These are phyloP conservation scores for Acorus gramineus DNA, from an alignment of 106 monocot genomes.

Conservation along the genomic window DNA sequence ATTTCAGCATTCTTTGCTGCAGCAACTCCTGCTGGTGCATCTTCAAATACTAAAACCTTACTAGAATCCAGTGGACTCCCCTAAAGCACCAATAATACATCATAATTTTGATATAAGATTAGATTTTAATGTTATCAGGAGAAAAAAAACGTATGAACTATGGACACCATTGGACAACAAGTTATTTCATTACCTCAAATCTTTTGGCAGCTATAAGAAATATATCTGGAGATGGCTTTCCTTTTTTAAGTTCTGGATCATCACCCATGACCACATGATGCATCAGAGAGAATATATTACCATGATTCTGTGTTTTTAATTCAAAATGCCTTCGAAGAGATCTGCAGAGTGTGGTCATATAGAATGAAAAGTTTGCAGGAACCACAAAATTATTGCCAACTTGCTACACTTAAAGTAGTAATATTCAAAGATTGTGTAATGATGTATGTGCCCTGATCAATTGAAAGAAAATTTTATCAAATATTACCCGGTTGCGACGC, in stretches of 20 bases:
- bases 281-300: slow-evolving; percentile 65
- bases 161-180: background rate
- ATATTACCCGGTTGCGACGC: slow-evolving; percentile 88
- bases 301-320: slow-evolving; percentile 74
- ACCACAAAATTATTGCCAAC: background rate
- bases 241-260: slow-evolving; percentile 79
- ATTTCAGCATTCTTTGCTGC: slow-evolving; percentile 69
- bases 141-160: background rate
- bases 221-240: slow-evolving; percentile 81
- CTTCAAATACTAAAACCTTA: slow-evolving; percentile 66
- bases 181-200: slow-evolving; percentile 47
- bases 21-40: slow-evolving; percentile 64
- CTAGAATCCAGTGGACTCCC: slow-evolving; percentile 17
- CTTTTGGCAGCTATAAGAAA: slow-evolving; percentile 75
- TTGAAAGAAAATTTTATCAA: background rate
- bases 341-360: slow-evolving; percentile 17
- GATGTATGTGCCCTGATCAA: background rate
- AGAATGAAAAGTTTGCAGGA: background rate
- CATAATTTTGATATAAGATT: background rate
- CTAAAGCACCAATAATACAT: slow-evolving; percentile 14
- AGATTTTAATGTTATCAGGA: background rate
- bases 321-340: slow-evolving; percentile 52
- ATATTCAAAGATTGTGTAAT: slow-evolving; percentile 1
- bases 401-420: background rate
- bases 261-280: slow-evolving; percentile 89